Conservation (phyloP, 148 eudicot species). For the Spergularia bocconei region DNA sequence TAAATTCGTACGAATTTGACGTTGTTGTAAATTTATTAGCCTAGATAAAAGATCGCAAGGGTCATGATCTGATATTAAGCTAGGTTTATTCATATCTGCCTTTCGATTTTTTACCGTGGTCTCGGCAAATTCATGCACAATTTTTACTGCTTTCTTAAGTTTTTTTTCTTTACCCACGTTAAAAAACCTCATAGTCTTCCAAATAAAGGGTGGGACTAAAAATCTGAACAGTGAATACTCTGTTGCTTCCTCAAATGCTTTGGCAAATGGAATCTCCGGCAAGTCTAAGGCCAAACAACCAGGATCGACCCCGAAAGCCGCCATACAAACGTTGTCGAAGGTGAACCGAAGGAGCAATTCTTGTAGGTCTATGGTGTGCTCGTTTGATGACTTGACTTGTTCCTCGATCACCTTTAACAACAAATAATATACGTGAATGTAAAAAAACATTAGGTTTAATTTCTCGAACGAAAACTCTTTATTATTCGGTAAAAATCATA, state of each 20-base stretch:
- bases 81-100: slow-evolving; percentile 26
- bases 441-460: no score
- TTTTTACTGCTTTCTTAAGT: slow-evolving; percentile 34
- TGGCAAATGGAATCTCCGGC: slow-evolving; percentile 53
- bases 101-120: slow-evolving; percentile 51
- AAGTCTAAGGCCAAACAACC: slow-evolving; percentile 42
- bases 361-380: slow-evolving; percentile 42
- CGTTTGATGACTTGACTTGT: slow-evolving; percentile 13
- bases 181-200: slow-evolving; percentile 45
- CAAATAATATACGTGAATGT: not conserved
- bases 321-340: slow-evolving; percentile 54
- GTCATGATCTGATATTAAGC: slow-evolving; percentile 8
- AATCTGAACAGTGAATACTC: slow-evolving; percentile 48
- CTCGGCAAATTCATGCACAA: slow-evolving; percentile 54
- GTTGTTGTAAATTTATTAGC: slow-evolving; percentile 34
- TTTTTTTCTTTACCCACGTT: slow-evolving; percentile 36
- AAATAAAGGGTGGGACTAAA: slow-evolving; percentile 42
- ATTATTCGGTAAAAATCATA: no score
- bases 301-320: slow-evolving; percentile 55
- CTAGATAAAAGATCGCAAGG: slow-evolving; percentile 54
- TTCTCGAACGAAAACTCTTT: no score
- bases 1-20: not conserved
- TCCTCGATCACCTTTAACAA: slow-evolving; percentile 36
- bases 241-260: slow-evolving; percentile 61
- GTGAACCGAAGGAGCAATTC: slow-evolving; percentile 55